Conservation (phyloP, 257 asterid genomes). For the Penstemon eatonii region DNA sequence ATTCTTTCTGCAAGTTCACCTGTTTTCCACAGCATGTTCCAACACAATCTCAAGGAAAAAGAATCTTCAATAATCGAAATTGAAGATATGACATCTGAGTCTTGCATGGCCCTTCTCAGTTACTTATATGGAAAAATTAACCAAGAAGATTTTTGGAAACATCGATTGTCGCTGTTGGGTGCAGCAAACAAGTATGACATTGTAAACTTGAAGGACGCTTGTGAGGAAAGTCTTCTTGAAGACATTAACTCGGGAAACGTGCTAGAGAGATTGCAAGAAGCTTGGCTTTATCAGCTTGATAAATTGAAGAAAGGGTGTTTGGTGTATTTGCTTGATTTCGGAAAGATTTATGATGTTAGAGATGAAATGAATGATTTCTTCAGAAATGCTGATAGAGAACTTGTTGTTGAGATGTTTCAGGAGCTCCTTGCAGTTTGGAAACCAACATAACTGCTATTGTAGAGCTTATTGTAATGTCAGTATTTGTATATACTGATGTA, state of each 20-base stretch:
- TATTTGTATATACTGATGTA: background rate
- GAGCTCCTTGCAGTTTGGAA: slow-evolving; percentile 83
- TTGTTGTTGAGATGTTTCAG: slow-evolving; percentile 83
- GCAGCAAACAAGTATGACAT: slow-evolving; percentile 93
- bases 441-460: slow-evolving; percentile 37
- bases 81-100: slow-evolving; percentile 81
- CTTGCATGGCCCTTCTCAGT: slow-evolving; percentile 73
- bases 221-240: slow-evolving; percentile 87
- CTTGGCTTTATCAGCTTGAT: slow-evolving; percentile 84
- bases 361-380: slow-evolving; percentile 71
- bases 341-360: slow-evolving; percentile 83
- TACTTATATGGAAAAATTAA: slow-evolving; percentile 80
- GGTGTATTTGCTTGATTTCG: slow-evolving; percentile 81
- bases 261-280: slow-evolving; percentile 91
- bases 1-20: slow-evolving; percentile 88
- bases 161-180: slow-evolving; percentile 69
- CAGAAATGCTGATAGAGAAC: slow-evolving; percentile 72
- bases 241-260: slow-evolving; percentile 83
- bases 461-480: background rate
- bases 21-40: slow-evolving; percentile 88
- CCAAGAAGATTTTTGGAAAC: slow-evolving; percentile 93
- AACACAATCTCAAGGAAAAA: slow-evolving; percentile 82
- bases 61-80: slow-evolving; percentile 76
- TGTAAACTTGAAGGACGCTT: slow-evolving; percentile 72
- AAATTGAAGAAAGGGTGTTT: slow-evolving; percentile 86